Base-by-base conservation (phyloP, 257 asterid species). In the Nicotiana noctiflora region DNA sequence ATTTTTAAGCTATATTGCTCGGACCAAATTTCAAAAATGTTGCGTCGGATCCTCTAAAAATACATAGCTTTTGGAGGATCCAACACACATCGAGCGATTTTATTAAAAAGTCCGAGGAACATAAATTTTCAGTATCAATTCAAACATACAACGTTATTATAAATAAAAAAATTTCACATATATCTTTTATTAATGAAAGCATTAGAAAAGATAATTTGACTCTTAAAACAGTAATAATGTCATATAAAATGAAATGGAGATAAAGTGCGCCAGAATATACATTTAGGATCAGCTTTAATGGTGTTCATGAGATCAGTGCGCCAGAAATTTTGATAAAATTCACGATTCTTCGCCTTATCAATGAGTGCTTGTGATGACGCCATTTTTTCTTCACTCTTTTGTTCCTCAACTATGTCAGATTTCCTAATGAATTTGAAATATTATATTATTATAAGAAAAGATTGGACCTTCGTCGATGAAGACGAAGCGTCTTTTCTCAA, bases 281-380 rank as follows among this genome's bases (percentile, higher is more conserved):
- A 86, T 21, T 49, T 31, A 6, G 89, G 87, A 82, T 86, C 86
- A 4, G 80, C 80, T 7, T 37, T 44, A 6, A 86, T 53, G 60
- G 87, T 67, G 23, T 40, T 55, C 85, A 84, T 66, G 56, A 82
- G 87, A 80, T 86, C 89, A 11, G 84, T 82, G 21, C 79, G 89
- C 87, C 87, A 84, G 15, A 32, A 5, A 63, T 86, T 86, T 31
- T 49, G 79, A 62, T 75, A 79, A 32, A 32, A n/a, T 81, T 79
- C 79, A 27, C 87, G 89, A 75, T 13, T 66, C 80, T 75, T 75
- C 80, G 79, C 81, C 76, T 82, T 80, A 75, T 61, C 79, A 65
- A 86, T 23, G 15, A 60, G n/a, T 37, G 21, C 79, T 61, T 79
- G 72, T 78, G 25, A 11, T 77, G 84, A 72, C 29, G 21, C 76